phyloP scores from a whole-genome alignment of 208 protist species.

The Acanthamoeba polyphaga region DNA sequence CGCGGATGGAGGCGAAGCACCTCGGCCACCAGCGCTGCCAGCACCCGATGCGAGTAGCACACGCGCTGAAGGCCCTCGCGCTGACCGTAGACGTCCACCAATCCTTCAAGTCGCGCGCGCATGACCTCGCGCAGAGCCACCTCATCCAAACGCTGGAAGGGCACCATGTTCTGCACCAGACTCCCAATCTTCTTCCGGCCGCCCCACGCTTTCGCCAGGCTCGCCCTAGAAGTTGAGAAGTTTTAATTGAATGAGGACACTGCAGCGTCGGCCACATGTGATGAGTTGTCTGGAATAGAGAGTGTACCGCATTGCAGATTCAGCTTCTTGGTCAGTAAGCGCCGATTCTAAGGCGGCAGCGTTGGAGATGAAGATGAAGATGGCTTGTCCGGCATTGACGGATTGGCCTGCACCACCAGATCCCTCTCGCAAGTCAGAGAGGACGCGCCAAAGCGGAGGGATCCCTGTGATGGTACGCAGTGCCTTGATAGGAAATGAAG shows the following conservation, averaged over 20 bases:
- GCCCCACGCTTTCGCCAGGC: not conserved
- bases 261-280: not conserved
- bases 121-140: not conserved
- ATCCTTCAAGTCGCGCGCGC: not conserved
- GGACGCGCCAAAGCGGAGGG: not conserved
- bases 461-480: not conserved
- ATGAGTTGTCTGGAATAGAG: not conserved
- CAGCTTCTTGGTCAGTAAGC: not conserved
- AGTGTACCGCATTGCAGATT: not conserved
- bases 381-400: not conserved
- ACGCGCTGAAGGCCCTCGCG: not conserved
- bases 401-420: not conserved
- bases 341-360: not conserved
- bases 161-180: slow-evolving; percentile 23
- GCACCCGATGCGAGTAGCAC: slow-evolving; percentile 1
- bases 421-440: not conserved
- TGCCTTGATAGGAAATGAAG: not conserved
- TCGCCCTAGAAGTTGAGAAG: not conserved
- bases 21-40: not conserved
- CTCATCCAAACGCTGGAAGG: not conserved
- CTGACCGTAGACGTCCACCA: not conserved
- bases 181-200: not conserved
- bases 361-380: slow-evolving; percentile 47
- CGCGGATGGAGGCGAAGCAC: not conserved
- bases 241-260: no score